Percentiles rank a stretch among this genome's conserved stretches.
phyloP scores from a whole-genome alignment of 192 early-diverging fungal species.

The Phycomyces nitens region DNA sequence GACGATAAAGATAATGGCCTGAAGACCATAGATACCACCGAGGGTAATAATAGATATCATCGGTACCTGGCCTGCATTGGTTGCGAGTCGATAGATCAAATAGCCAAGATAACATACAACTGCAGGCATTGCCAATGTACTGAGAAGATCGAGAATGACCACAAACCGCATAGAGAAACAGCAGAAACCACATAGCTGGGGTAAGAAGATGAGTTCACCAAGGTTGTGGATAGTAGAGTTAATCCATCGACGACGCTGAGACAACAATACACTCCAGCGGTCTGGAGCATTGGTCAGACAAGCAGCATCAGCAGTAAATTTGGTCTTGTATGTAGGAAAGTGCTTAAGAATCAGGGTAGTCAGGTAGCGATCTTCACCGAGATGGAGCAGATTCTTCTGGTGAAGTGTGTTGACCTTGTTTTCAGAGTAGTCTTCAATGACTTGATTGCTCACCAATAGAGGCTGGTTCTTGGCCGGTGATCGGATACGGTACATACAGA shows the following conservation, averaged over 20 bases:
- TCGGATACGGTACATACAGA: conserved; percentile 96
- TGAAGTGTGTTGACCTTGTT: conserved; percentile 95
- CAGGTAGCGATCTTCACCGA: conserved; percentile 98
- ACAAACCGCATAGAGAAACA: conserved; percentile 97
- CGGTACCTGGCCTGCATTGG: conserved; percentile 60
- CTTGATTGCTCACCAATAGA: conserved; percentile 78
- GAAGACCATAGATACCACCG: conserved; percentile 78
- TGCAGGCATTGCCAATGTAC: conserved; percentile 91
- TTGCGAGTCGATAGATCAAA: conserved; percentile 62
- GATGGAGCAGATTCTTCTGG: conserved; percentile 95
- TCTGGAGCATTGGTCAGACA: conserved; percentile 94
- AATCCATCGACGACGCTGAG: conserved; percentile 99
- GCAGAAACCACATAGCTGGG: conserved; percentile 93
- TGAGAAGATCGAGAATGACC: conserved; percentile 89
- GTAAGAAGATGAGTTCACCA: conserved; percentile 87
- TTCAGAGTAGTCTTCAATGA: conserved; percentile 91
- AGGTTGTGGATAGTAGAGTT: conserved; percentile 99
- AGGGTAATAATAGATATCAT: conserved; percentile 83
- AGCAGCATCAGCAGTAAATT: conserved; percentile 87
- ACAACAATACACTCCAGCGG: conserved; percentile 86
- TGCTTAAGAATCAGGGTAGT: conserved; percentile 92
- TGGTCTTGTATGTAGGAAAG: conserved; percentile 92
- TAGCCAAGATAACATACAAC: conserved; percentile 85
- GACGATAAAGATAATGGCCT: conserved; percentile 66
- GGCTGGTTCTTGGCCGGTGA: conserved; percentile 86